Base-by-base conservation (phyloP, 345 rosid species). In the Eucalyptus polyanthemos region DNA sequence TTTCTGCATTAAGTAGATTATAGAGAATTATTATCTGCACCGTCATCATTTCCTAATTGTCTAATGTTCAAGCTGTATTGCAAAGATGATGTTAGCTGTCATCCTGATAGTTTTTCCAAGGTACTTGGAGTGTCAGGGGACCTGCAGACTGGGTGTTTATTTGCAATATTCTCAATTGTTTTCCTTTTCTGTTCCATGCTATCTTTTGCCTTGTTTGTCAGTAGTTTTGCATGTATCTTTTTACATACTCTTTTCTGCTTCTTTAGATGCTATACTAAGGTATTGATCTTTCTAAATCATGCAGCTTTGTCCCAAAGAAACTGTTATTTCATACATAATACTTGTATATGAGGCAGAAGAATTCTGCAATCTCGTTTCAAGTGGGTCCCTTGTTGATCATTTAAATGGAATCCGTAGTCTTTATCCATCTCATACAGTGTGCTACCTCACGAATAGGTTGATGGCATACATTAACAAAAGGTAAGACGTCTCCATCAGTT, bases 381-480 rank as follows among this genome's bases (percentile, higher is more conserved):
- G 91, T 89, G 96, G 86, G 87, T 94, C 91, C 47, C 88, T 97
- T 91, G 58, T 94, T 88, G 93, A 94, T 89, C 95, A 93, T 60
- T 94, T 96, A 91, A 93, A 96, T 65, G 90, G 90, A 89, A 94
- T 94, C 89, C 95, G 91, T 89, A 92, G 91, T 60, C 94, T n/a
- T 88, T 96, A 96, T 92, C 97, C 99, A 86, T 94, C 93, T 37
- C 94, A 95, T 91, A 95, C 96, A n/a, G 91, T 97, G 89, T 98
- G 99, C 94, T 98, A 92, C 89, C 95, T 97, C 87, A 98, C 97
- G 91, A 95, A 96, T 93, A 98, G 95, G 93, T 89, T 96, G 91
- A 93, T 93, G 94, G 95, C 97, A 80, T 95, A 96, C 88, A 90
- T 98, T 89, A 93, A 93, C 90, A 97, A 95, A 93, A 95, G 95